A percentile compares a stretch with the other conserved stretches of the same genome.
phyloP scores from a whole-genome alignment of 2,329 filamentous ascomycete genomes.

The Calonectria ilicicola region DNA sequence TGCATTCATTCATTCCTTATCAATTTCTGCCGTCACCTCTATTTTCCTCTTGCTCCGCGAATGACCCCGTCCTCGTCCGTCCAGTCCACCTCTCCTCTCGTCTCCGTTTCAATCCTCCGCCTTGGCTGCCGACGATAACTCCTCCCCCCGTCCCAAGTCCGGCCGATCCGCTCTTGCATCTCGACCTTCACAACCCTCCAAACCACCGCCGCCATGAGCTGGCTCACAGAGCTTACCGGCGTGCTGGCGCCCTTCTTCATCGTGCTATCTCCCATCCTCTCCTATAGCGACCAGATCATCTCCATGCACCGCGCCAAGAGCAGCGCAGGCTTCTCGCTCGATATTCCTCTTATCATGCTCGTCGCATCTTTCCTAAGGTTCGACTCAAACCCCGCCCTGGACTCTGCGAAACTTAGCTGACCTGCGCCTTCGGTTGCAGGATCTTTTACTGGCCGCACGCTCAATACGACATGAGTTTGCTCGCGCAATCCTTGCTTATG shows the following conservation, averaged over 20 bases:
- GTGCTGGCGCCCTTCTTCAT: constrained; percentile 73
- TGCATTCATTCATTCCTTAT: not conserved
- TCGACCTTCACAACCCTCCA: constrained; percentile 46
- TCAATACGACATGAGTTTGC: constrained; percentile 71
- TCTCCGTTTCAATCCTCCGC: not conserved
- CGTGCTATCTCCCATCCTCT: constrained; percentile 72
- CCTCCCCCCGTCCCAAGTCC: not conserved
- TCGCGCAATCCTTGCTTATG: constrained; percentile 75
- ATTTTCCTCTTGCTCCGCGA: not conserved
- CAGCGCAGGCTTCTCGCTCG: constrained; percentile 76
- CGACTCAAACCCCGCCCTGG: constrained; percentile 28
- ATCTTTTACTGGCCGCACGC: constrained; percentile 79
- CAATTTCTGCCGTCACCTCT: not conserved
- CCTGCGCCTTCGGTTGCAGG: constrained; percentile 51
- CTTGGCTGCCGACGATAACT: constrained; percentile 8
- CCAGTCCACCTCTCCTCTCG: not conserved
- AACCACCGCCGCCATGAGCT: constrained; percentile 29
- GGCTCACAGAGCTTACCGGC: constrained; percentile 55
- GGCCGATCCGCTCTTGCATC: constrained; percentile 13
- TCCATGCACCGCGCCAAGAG: constrained; percentile 74
- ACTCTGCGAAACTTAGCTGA: constrained; percentile 28
- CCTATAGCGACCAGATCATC: constrained; percentile 74
- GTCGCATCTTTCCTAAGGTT: constrained; percentile 75
- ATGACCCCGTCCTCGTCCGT: not conserved
- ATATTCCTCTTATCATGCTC: constrained; percentile 80